These are phyloP conservation scores for Pyrrhoderma lamaoense DNA, from an alignment of 1,284 basidiomycete genomes.

Conservation along the genomic window DNA sequence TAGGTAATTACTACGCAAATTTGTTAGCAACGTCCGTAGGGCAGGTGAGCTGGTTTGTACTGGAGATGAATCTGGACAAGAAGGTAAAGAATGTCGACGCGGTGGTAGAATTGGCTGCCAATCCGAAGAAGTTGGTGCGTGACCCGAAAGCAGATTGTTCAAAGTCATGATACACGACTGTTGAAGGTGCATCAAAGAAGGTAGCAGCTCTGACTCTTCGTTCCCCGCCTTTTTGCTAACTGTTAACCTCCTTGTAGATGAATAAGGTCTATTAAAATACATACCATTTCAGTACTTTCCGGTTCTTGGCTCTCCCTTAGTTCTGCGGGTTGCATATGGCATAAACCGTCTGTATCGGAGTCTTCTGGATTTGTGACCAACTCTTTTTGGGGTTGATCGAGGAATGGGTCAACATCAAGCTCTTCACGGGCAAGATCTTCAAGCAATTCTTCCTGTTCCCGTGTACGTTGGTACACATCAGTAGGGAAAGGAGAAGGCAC, in stretches of 20 bases:
- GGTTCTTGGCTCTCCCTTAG: not conserved
- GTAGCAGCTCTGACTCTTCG: slow-evolving; percentile 56
- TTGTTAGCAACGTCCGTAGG: slow-evolving; percentile 54
- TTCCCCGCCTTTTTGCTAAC: too few species aligned
- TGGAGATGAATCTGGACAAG: slow-evolving; percentile 30
- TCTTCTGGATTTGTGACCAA: not conserved
- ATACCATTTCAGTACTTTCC: not conserved
- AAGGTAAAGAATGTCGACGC: slow-evolving; percentile 57
- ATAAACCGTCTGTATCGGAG: not conserved
- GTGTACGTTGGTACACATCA: slow-evolving; percentile 15
- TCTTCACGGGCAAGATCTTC: slow-evolving; percentile 13
- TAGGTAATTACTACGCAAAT: slow-evolving; percentile 46
- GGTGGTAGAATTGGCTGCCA: slow-evolving; percentile 58
- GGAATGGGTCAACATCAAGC: slow-evolving; percentile 8
- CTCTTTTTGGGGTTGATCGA: slow-evolving; percentile 10
- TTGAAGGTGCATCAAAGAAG: slow-evolving; percentile 63
- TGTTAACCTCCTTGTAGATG: too few species aligned
- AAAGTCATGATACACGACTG: slow-evolving; percentile 66
- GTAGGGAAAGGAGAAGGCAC: slow-evolving; percentile 26
- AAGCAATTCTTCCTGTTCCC: slow-evolving; percentile 11
- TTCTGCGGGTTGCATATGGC: not conserved
- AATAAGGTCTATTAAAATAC: too few species aligned
- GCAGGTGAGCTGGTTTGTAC: slow-evolving; percentile 35
- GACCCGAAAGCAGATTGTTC: slow-evolving; percentile 55
- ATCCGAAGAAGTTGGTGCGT: slow-evolving; percentile 27